phyloP scores from a whole-genome alignment of 1,139 yeast genomes.

The Kurtzmaniella natalensis region DNA sequence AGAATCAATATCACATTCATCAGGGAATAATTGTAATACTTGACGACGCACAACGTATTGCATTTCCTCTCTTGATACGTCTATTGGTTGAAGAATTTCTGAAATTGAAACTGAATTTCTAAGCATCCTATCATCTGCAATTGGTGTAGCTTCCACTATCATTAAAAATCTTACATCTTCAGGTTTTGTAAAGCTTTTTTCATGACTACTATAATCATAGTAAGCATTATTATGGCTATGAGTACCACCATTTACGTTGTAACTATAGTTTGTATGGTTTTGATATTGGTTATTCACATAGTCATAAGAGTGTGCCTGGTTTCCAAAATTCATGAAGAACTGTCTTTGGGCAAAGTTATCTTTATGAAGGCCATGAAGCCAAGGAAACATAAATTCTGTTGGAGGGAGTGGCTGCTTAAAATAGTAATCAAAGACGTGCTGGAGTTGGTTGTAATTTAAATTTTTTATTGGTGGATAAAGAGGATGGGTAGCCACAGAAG shows the following conservation, averaged over 20 bases:
- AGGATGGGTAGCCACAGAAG: constrained; percentile 1
- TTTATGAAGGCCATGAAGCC: constrained; percentile 75
- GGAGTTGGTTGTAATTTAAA: constrained; percentile 26
- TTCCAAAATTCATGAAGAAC: constrained; percentile 21
- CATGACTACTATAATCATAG: constrained; percentile 3
- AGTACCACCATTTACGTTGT: no score
- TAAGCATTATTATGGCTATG: no score
- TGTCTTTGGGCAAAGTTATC: constrained; percentile 49
- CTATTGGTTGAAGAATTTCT: constrained; percentile 55
- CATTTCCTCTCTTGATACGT: constrained; percentile 33
- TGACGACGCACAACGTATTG: constrained; percentile 19
- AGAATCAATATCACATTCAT: constrained; percentile 6
- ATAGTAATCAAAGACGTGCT: constrained; percentile 39
- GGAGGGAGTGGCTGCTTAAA: constrained; percentile 58
- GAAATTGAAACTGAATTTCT: constrained; percentile 59
- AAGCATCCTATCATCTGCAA: constrained; percentile 21
- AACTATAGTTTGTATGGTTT: background rate
- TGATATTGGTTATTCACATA: background rate
- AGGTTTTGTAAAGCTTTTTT: constrained; percentile 13
- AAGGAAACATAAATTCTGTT: constrained; percentile 73
- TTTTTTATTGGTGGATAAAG: constrained; percentile 15
- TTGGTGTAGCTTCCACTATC: constrained; percentile 41
- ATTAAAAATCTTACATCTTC: constrained; percentile 40
- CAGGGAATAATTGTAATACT: constrained; percentile 15
- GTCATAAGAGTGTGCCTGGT: background rate